Percentiles rank a stretch among this genome's conserved stretches.
Conservation (phyloP, 2,329 filamentous ascomycete species). For the Fusarium chlamydosporum region DNA sequence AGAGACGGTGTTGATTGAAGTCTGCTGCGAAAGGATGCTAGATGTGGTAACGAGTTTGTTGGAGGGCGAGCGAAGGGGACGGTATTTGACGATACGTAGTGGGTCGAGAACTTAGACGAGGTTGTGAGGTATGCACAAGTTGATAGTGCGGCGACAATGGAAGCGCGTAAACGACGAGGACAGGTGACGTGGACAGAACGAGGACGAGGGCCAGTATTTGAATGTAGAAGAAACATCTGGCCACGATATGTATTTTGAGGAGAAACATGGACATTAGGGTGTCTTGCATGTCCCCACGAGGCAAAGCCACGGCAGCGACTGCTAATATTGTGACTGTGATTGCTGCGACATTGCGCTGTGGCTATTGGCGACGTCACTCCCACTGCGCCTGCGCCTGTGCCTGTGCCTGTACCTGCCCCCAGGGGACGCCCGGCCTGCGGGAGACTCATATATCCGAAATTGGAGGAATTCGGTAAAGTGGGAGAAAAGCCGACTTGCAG, state of each 20-base stretch:
- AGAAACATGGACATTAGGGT: slow-evolving; percentile 44
- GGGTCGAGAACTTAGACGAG: slow-evolving; percentile 39
- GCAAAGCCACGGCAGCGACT: slow-evolving; percentile 34
- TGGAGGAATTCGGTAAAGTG: slow-evolving; percentile 38
- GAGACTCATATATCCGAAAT: slow-evolving; percentile 53
- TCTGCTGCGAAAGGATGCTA: slow-evolving; percentile 44
- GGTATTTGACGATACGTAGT: slow-evolving; percentile 42
- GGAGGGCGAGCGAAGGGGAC: slow-evolving; percentile 27
- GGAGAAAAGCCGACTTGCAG: slow-evolving; percentile 24
- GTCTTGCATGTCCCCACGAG: slow-evolving; percentile 42
- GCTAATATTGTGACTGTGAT: slow-evolving; percentile 12
- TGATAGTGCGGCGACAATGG: slow-evolving; percentile 47
- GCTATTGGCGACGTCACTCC: slow-evolving; percentile 50
- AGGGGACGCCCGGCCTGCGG: slow-evolving; percentile 53
- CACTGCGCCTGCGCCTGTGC: slow-evolving; percentile 15
- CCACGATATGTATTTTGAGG: slow-evolving; percentile 40
- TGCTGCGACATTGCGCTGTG: slow-evolving; percentile 30
- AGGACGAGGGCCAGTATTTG: slow-evolving; percentile 41
- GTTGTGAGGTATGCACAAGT: slow-evolving; percentile 47
- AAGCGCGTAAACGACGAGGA: slow-evolving; percentile 43
- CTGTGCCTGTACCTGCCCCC: slow-evolving; percentile 43
- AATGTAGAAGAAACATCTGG: slow-evolving; percentile 46
- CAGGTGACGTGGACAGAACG: slow-evolving; percentile 38
- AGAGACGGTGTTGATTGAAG: slow-evolving; percentile 40
- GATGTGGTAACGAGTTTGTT: slow-evolving; percentile 45